Evolutionary conservation across 352 stramenopile species (phyloP), one percentile per base, ranked within the genome.

Genomic region (Phytophthora pluvialis): DNA sequence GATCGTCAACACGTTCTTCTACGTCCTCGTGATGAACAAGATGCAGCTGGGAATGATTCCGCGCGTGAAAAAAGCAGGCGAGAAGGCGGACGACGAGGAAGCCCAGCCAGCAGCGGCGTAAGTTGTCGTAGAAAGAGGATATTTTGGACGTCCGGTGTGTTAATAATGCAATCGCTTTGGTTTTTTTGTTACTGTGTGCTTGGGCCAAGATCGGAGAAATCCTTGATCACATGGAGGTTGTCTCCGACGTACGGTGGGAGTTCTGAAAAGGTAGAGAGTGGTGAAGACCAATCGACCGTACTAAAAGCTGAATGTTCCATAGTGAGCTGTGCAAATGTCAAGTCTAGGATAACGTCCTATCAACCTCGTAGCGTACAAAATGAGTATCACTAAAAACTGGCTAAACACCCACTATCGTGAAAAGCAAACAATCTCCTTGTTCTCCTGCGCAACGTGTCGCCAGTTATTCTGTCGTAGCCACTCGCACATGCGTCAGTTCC

Each of bases 21-120:
- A 64, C 54, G 53, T 73, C 21, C 12, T 78, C 9, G 64, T 78
- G n/a, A 80, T 80, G 68, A 75, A 73, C n/a, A 57, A 75, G 15
- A 77, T 74, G 72, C 32, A 72, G 16, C 65, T 77, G 13, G 64
- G 60, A 2, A 73, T 76, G 67, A 58, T 71, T 33, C 56, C 48
- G 9, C 56, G 48, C 6, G 40, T 71, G 21, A 32, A 46, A 21
- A 67, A 60, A 26, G 21, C 4, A 4, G 39, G 31, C 7, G 48
- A 64, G 10, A 45, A 64, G 26, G 16, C 38, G 33, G 47, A 39
- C 29, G 44, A 52, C 28, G 33, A 46, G 10, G 38, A 63, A 63
- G 51, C 49, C 13, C 18, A 61, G 15, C 57, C 57, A 21, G 13
- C 3, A 28, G 26, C 38, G 16, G 25, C 51, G 35, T 59, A 59